Base-by-base conservation (phyloP, 306 rosid genomes). In the Cicer bijugum region DNA sequence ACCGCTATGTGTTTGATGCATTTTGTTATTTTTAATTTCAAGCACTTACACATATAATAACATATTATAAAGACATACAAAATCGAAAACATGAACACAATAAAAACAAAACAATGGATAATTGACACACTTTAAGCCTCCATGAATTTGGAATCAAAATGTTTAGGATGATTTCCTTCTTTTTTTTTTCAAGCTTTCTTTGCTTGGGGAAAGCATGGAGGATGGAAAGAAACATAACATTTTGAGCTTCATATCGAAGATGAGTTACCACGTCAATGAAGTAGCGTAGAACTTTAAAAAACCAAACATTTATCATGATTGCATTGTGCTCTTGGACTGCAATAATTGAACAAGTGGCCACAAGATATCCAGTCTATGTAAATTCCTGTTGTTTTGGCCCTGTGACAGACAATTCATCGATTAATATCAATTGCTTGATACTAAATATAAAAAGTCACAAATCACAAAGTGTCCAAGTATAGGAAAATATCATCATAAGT, bases 271-370 rank as follows among this genome's bases (percentile, higher is more conserved):
- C 33, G 33, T 2, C 33, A 23, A 23, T 23, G 33, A 23, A 23
- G 33, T 23, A 63, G 69, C 77, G 81, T 67, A 48, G 47, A 77
- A 66, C 45, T 71, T 65, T 78, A 76, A 51, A 33, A 69, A 75
- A 78, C 16, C 45, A 59, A 78, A 74, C 62, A 56, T 63, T 69
- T 64, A 71, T 42, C 53, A 56, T 71, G 84, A 78, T 78, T 75
- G 71, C 58, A 68, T 35, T 43, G 85, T 68, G 76, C 82, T 82
- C 82, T 86, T 88, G 73, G 92, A 93, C 80, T 93, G 97, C 84
- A 93, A 77, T 83, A 91, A 82, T 70, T 93, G 96, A 83, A 91
- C 97, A 78, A 93, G 97, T 14, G 96, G 88, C 96, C 98, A 93
- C 82, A 93, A 71, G 78, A 93, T 88, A 79, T 93, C 96, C 94